Percentiles rank a stretch among this genome's conserved stretches.
These are phyloP conservation scores for Albophoma yamanashiensis DNA, from an alignment of 2,329 filamentous ascomycete species.

Conservation along the genomic window DNA sequence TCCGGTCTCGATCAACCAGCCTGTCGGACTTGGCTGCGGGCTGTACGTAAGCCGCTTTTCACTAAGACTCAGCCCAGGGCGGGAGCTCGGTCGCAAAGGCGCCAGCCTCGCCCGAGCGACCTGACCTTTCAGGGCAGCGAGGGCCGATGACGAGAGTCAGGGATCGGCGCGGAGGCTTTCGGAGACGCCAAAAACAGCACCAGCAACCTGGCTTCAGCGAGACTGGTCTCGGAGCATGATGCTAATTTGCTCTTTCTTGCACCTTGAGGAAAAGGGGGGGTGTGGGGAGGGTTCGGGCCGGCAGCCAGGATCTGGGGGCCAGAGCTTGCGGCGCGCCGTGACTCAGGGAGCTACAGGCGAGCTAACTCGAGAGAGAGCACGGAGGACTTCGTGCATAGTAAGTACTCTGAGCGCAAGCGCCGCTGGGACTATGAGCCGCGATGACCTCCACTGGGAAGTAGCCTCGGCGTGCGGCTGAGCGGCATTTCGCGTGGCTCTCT, in stretches of 20 bases:
- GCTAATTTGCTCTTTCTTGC: neutral
- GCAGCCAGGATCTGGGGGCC: neutral
- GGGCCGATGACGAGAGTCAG: neutral
- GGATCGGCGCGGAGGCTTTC: neutral
- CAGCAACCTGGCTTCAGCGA: neutral
- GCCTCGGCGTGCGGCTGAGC: neutral
- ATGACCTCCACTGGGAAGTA: neutral
- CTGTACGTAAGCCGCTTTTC: too few relatives aligned
- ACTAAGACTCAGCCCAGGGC: too few relatives aligned
- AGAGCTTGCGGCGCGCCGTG: neutral
- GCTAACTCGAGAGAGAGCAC: neutral
- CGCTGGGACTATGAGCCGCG: neutral
- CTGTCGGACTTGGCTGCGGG: too few relatives aligned
- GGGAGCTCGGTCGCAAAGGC: neutral
- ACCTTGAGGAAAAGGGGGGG: neutral
- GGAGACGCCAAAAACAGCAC: neutral
- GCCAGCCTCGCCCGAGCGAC: neutral
- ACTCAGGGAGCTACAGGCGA: neutral
- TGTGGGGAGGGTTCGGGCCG: neutral
- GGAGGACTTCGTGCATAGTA: too few relatives aligned
- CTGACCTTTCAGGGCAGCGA: neutral
- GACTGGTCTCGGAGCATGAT: neutral
- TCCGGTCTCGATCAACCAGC: neutral
- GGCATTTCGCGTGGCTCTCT: neutral
- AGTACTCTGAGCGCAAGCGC: too few relatives aligned